Evolutionary conservation across 225 moss, liverwort and hornwort species (phyloP), one percentile per base, ranked within the genome.

Genomic region (Antitrichia curtipendula): DNA sequence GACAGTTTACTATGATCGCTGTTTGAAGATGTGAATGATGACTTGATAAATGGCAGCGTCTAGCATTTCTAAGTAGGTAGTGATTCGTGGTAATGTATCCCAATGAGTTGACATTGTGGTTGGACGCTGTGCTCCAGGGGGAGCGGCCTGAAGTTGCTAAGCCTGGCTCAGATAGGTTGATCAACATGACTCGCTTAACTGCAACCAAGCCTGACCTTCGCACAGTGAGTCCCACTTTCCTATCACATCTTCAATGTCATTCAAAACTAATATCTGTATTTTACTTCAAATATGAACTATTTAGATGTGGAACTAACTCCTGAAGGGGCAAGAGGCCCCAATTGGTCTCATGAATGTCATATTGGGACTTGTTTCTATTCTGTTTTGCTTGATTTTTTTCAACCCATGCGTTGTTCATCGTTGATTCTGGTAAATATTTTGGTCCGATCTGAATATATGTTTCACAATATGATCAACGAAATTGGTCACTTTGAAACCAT

Each of bases 171-270:
- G 91, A 91, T 12, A 84, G 77, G 27, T 13, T 49, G 77, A n/a
- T 65, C 19, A 78, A 57, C 21, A 65, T 41, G 54, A 52, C 81
- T 77, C 92, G 86, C 38, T 80, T 83, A 49, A 65, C 80, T 60
- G 75, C 87, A 45, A 72, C 82, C 73, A 88, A 87, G 83, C 83
- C 83, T 68, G 86, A 88, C 32, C 12, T 86, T 77, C 88, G 90
- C 77, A 86, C 92, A 87, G 92, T 92, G 81, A 50, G 92, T 88
- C 36, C 29, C 64, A 53, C 78, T 50, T 45, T 53, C 63, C 49
- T 12, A 50, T 24, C 43, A 50, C 43, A 38, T 25, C 13, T 57
- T 29, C 7, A 19, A 14, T 32, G 45, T 68, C 13, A 40, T 14
- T 41, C 21, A 56, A 29, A 53, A 29, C 38, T 20, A 25, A 17